These are phyloP conservation scores for Astragalus membranaceus DNA, from an alignment of 306 rosid species.

Conservation along the genomic window DNA sequence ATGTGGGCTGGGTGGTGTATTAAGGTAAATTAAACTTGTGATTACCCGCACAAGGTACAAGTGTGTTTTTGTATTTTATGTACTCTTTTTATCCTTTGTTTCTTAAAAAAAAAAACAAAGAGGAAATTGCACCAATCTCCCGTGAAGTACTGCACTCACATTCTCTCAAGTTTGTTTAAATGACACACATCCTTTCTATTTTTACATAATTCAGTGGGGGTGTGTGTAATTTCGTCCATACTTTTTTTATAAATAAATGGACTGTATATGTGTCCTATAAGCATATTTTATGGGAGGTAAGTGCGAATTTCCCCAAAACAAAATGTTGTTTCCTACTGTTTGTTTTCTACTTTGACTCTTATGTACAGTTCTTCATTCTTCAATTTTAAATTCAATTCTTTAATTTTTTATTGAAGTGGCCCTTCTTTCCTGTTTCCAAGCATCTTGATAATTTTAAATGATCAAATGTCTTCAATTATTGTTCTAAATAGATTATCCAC, in stretches of 20 bases:
- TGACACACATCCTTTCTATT: too few species aligned
- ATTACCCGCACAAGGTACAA: too few species aligned
- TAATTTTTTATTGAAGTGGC: neutral
- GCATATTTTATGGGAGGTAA: too few species aligned
- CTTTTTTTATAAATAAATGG: too few species aligned
- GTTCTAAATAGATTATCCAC: neutral
- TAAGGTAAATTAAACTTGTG: conserved; percentile 44
- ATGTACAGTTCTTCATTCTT: neutral
- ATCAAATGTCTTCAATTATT: neutral
- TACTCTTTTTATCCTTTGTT: neutral
- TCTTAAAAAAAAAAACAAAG: neutral
- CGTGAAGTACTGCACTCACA: too few species aligned
- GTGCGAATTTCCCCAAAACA: too few species aligned
- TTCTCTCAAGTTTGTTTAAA: too few species aligned
- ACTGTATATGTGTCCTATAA: too few species aligned
- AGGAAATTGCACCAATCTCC: too few species aligned
- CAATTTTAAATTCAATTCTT: neutral
- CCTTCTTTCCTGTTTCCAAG: neutral
- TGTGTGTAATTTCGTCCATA: too few species aligned
- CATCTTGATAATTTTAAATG: neutral
- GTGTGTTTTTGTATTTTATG: too few species aligned
- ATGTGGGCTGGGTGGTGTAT: conserved; percentile 99
- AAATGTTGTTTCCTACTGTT: neutral
- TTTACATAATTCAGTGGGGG: too few species aligned
- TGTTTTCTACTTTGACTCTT: neutral